A percentile compares a stretch with the other conserved stretches of the same genome.
phyloP scores from a whole-genome alignment of 2,329 filamentous ascomycete genomes.

The Graphilbum ipis-grandicollis region DNA sequence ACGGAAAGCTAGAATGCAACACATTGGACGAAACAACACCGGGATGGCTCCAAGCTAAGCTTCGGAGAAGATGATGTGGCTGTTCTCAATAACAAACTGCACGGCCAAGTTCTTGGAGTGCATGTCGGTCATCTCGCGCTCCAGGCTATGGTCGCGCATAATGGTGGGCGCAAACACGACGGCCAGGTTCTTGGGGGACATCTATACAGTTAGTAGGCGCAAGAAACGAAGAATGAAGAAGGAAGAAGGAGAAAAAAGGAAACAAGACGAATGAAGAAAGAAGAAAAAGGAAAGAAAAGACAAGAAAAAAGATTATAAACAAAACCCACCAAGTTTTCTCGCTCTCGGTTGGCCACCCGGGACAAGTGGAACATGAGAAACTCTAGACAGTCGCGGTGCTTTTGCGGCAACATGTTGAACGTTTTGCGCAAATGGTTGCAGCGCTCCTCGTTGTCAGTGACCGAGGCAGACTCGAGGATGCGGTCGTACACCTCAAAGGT shows the following conservation, averaged over 20 bases:
- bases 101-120: constrained; percentile 82
- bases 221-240: background rate
- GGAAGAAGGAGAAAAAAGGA: background rate
- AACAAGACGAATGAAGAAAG: background rate
- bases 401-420: constrained; percentile 61
- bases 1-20: background rate
- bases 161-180: constrained; percentile 97
- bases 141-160: constrained; percentile 78
- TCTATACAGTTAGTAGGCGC: constrained; percentile 28
- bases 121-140: constrained; percentile 93
- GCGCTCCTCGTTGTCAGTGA: constrained; percentile 49
- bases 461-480: constrained; percentile 60
- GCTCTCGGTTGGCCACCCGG: constrained; percentile 66
- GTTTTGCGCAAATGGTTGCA: constrained; percentile 55
- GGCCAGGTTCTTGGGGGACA: constrained; percentile 90
- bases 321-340: constrained; percentile 61
- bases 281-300: background rate
- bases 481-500: constrained; percentile 87
- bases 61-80: constrained; percentile 58
- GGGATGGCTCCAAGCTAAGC: constrained; percentile 6
- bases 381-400: constrained; percentile 78
- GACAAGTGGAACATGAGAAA: constrained; percentile 89
- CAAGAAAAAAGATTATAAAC: background rate
- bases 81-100: constrained; percentile 86
- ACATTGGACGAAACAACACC: background rate